These are phyloP conservation scores for Apiospora malaysiana DNA, from an alignment of 2,329 filamentous ascomycete genomes.

Conservation along the genomic window DNA sequence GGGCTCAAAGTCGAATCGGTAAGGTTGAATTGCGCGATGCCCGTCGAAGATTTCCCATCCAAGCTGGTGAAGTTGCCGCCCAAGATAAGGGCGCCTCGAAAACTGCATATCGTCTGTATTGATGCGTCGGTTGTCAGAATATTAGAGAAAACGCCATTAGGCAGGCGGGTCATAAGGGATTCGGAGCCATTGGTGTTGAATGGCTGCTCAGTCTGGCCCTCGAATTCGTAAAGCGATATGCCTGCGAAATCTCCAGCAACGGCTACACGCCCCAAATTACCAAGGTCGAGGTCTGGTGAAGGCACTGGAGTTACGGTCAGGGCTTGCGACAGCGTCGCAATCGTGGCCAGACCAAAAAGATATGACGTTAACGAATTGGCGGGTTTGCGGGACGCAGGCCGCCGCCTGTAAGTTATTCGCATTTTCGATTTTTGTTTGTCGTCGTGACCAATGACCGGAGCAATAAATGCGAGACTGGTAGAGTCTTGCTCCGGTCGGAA, in stretches of 20 bases:
- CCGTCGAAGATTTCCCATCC: constrained; percentile 74
- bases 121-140: constrained; percentile 80
- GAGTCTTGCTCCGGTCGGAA: constrained; percentile 34
- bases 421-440: constrained; percentile 44
- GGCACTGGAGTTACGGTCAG: constrained; percentile 68
- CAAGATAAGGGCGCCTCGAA: constrained; percentile 74
- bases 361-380: constrained; percentile 32
- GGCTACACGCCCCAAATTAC: constrained; percentile 79
- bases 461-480: constrained; percentile 25
- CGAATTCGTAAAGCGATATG: constrained; percentile 86
- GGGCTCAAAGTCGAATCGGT: constrained; percentile 72
- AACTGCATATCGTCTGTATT: constrained; percentile 88
- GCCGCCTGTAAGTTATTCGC: constrained; percentile 53
- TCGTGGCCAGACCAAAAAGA: constrained; percentile 47
- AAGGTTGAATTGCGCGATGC: constrained; percentile 82
- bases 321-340: constrained; percentile 53
- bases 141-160: constrained; percentile 81
- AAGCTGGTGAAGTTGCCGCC: constrained; percentile 97
- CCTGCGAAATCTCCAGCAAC: constrained; percentile 89
- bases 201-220: constrained; percentile 75
- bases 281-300: constrained; percentile 77
- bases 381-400: constrained; percentile 46
- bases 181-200: constrained; percentile 78
- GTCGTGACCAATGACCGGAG: constrained; percentile 32
- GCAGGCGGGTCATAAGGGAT: constrained; percentile 79